phyloP scores from a whole-genome alignment of 805 yeast species.

The Schwanniomyces pseudopolymorphus region DNA sequence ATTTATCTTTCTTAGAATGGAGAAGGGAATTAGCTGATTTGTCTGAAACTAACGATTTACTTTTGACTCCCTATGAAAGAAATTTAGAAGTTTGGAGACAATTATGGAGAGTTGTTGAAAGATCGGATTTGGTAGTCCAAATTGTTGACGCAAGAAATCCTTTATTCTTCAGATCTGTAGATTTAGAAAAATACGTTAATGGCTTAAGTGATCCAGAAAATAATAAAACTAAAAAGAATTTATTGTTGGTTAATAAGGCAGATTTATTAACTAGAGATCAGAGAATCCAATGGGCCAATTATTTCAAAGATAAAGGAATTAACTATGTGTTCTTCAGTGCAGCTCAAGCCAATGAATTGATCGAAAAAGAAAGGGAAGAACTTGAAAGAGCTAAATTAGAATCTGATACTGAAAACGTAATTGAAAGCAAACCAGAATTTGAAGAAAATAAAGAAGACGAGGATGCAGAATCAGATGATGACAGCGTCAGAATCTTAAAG shows the following conservation, averaged over 20 bases:
- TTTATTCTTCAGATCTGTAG: conserved; percentile 81
- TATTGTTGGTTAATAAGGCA: conserved; percentile 88
- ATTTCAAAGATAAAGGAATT: conserved; percentile 67
- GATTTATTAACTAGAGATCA: conserved; percentile 80
- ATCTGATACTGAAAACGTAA: neutral
- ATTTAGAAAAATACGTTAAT: conserved; percentile 78
- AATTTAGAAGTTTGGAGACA: conserved; percentile 98
- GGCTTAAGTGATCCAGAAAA: conserved; percentile 60
- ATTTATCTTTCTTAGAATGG: conserved; percentile 91
- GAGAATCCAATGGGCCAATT: conserved; percentile 83
- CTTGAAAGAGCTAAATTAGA: conserved; percentile 21
- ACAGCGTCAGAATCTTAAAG: conserved; percentile 61
- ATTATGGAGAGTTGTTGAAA: conserved; percentile 95
- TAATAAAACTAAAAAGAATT: conserved; percentile 59
- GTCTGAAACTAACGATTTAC: conserved; percentile 80
- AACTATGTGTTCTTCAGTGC: conserved; percentile 93
- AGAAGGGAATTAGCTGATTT: conserved; percentile 83
- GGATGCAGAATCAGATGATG: conserved; percentile 24
- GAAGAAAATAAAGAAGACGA: conserved; percentile 20
- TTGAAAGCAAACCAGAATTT: conserved; percentile 10
- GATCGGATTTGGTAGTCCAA: conserved; percentile 91
- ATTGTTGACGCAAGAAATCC: conserved; percentile 98
- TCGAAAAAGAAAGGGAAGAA: conserved; percentile 61
- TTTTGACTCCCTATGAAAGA: conserved; percentile 95
- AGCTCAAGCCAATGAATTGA: conserved; percentile 70